phyloP scores from a whole-genome alignment of 495 filamentous ascomycete genomes.

The Aspergillus sclerotiicarbonarius region DNA sequence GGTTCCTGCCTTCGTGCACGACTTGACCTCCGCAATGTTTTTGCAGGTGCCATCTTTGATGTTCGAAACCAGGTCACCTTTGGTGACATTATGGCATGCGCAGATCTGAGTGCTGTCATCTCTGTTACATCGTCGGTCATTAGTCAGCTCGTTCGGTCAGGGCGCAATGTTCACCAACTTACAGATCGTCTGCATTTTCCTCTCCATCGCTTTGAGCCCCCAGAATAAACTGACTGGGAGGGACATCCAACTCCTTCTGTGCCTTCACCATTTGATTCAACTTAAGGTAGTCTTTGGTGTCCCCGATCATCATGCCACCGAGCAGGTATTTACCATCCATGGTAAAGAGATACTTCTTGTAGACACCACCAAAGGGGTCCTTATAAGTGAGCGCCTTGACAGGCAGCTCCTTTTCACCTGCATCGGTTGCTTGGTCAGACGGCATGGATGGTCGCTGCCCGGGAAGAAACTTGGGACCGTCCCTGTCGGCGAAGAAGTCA shows the following conservation, averaged over 20 bases:
- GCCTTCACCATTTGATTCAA: slow-evolving; percentile 91
- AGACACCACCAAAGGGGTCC: slow-evolving; percentile 90
- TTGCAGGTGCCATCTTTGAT: slow-evolving; percentile 85
- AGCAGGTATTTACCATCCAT: slow-evolving; percentile 89
- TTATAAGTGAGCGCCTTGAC: slow-evolving; percentile 91
- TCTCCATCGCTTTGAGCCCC: slow-evolving; percentile 72
- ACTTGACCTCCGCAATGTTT: slow-evolving; percentile 82
- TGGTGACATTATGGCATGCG: slow-evolving; percentile 94
- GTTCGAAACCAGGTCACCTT: slow-evolving; percentile 71
- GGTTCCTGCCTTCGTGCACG: slow-evolving; percentile 92
- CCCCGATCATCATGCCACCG: slow-evolving; percentile 98
- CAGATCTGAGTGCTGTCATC: slow-evolving; percentile 90
- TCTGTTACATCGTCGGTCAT: slow-evolving; percentile 43
- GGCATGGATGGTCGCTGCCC: slow-evolving; percentile 40
- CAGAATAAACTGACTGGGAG: slow-evolving; percentile 86
- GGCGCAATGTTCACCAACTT: slow-evolving; percentile 21
- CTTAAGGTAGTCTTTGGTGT: slow-evolving; percentile 92
- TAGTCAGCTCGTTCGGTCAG: background rate
- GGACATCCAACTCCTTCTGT: slow-evolving; percentile 78
- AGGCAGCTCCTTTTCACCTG: slow-evolving; percentile 41
- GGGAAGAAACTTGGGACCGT: slow-evolving; percentile 77
- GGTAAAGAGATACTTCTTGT: slow-evolving; percentile 96
- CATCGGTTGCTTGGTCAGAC: slow-evolving; percentile 27
- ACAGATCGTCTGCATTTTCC: slow-evolving; percentile 69
- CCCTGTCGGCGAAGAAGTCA: slow-evolving; percentile 92